phyloP scores from a whole-genome alignment of 2,329 filamentous ascomycete genomes.

The Ceratocystis colombiana region DNA sequence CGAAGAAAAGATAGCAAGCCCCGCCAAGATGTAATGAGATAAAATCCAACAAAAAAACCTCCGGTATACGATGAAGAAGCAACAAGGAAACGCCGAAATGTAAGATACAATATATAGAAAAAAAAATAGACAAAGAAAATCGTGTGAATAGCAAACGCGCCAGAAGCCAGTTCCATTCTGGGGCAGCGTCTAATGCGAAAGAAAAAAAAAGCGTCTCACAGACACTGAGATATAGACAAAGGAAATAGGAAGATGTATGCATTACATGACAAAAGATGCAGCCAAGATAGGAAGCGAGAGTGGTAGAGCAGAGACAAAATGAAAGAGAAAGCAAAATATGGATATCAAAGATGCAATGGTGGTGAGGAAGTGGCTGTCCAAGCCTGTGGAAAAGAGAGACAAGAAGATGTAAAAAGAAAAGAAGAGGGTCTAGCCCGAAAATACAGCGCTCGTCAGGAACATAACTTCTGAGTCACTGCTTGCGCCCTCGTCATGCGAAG shows the following conservation, averaged over 20 bases:
- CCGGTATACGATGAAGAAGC: no score
- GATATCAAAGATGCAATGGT: constrained; percentile 15
- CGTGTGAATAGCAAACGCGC: background rate
- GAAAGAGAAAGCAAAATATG: constrained; percentile 12
- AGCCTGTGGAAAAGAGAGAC: constrained; percentile 6
- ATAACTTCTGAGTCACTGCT: constrained; percentile 31
- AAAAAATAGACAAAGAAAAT: background rate
- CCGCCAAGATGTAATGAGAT: no score
- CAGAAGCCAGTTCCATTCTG: no score
- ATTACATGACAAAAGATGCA: constrained; percentile 1
- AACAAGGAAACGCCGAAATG: no score
- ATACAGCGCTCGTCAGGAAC: constrained; percentile 44
- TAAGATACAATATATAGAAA: no score
- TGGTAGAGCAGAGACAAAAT: background rate
- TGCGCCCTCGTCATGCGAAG: constrained; percentile 30
- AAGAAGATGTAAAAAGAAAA: constrained; percentile 18
- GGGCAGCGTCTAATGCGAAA: no score
- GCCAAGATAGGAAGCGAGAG: background rate
- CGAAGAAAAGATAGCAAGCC: no score
- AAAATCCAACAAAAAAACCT: no score
- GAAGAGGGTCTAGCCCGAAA: constrained; percentile 33
- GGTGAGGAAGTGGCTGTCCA: constrained; percentile 2
- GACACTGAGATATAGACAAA: constrained; percentile 14
- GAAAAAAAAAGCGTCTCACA: no score
- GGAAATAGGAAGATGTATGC: constrained; percentile 10